Evolutionary conservation across 306 rosid genomes (phyloP), one percentile per base, ranked within the genome.

Genomic region (Albizia julibrissin): DNA sequence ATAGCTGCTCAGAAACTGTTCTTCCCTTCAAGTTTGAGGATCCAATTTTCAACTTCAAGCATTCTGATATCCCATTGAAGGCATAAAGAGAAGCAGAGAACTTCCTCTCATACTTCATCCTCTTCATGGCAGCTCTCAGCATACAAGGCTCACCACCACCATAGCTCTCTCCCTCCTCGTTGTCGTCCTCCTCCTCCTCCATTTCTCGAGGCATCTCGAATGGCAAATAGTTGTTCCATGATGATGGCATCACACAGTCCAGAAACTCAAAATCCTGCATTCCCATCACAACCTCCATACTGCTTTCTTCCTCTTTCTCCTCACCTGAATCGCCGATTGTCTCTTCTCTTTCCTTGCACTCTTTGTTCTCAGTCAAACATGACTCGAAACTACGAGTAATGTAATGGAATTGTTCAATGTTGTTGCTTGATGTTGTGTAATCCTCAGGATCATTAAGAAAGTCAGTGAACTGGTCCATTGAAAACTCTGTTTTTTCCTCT

Each of bases 101-200:
- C 44, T 92, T 94, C 68, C 98, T 91, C 77, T 94, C 97, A 81
- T 91, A 94, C 83, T 92, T 92, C 98, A 91, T 89, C 82, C 95
- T 92, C 77, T 91, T 89, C 93, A 94, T 89, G 61, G 87, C 93
- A 58, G 74, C 91, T 80, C 90, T 91, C 42, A 92, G 66, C 93
- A 89, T 89, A 24, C 93, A 86, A 80, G 90, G 84, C 80, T 94
- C 94, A 56, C 89, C 97, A 10, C 62, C 85, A 79, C 44, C 84
- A 79, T 47, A 85, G 82, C 79, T 84, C 80, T 88, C 97, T 22
- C 75, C 14, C 79, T 91, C 24, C 80, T 37, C 40, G 40, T 37
- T 8, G 8, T 37, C 86, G 62, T 89, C 90, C 72, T 90, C 94
- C 79, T 88, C 84, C 79, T 89, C 94, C 77, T 87, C 91, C 37